Conservation (phyloP, 371 early-diverging fungal species). For the Thermomucor indicae-seudaticae region DNA sequence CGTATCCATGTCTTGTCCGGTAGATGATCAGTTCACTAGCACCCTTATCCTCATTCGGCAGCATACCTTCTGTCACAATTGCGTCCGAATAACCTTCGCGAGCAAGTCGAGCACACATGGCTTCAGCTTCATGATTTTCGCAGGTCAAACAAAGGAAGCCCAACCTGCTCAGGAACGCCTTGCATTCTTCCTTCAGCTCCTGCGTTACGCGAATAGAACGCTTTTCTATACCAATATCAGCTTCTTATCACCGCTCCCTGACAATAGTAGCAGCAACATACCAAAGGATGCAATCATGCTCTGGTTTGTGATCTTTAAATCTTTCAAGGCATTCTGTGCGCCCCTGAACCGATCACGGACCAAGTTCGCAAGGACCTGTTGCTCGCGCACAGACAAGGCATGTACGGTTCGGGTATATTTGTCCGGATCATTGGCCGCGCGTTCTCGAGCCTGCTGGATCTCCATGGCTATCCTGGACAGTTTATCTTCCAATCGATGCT, state of each 20-base stretch:
- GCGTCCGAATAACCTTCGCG: conserved; percentile 47
- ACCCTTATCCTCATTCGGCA: not conserved
- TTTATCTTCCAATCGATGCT: conserved; percentile 10
- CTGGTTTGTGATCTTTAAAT: conserved; percentile 22
- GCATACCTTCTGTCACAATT: conserved; percentile 65
- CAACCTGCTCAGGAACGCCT: conserved; percentile 40
- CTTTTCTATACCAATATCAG: conserved; percentile 27
- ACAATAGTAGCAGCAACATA: conserved; percentile 8
- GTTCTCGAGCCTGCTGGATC: conserved; percentile 13
- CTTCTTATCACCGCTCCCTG: not conserved
- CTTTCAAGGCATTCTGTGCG: conserved; percentile 10
- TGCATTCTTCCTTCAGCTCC: conserved; percentile 42
- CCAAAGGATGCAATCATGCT: conserved; percentile 26
- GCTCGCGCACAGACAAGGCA: conserved; percentile 21
- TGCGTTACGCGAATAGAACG: conserved; percentile 52
- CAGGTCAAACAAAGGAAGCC: conserved; percentile 51
- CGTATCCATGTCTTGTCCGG: conserved; percentile 46
- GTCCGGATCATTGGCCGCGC: conserved; percentile 14
- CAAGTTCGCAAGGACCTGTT: conserved; percentile 9
- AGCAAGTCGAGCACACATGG: conserved; percentile 60
- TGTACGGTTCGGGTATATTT: conserved; percentile 36
- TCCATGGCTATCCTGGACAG: conserved; percentile 19
- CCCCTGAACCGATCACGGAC: conserved; percentile 6
- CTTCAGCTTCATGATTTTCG: conserved; percentile 60
- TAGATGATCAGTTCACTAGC: conserved; percentile 14